A percentile compares a stretch with the other conserved stretches of the same genome.
Conservation (phyloP, 2,329 filamentous ascomycete genomes). For the Monilinia polystroma region DNA sequence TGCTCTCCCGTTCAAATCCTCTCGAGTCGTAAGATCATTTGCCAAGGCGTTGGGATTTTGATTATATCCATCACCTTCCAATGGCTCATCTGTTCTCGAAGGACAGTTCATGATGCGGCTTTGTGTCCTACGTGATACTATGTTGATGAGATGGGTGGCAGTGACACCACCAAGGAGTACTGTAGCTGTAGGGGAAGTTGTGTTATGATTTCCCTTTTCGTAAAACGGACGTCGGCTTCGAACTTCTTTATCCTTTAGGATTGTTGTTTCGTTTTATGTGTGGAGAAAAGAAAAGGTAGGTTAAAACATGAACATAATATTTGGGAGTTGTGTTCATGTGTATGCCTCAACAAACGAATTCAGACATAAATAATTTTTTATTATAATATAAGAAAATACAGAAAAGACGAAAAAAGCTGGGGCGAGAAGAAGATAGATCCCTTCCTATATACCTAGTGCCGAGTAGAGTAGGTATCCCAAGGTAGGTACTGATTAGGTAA, state of each 20-base stretch:
- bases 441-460: no score
- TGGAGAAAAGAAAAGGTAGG: background rate
- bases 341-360: no score
- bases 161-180: background rate
- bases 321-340: no score
- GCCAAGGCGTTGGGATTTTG: slow-evolving; percentile 59
- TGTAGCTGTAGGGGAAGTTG: background rate
- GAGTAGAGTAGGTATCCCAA: no score
- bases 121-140: background rate
- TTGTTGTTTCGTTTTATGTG: slow-evolving; percentile 3
- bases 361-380: no score
- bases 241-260: background rate
- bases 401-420: no score
- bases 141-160: background rate
- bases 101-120: slow-evolving; percentile 59
- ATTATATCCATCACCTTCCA: slow-evolving; percentile 54
- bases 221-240: background rate
- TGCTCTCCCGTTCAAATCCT: slow-evolving; percentile 60
- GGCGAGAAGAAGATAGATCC: no score
- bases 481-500: no score
- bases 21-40: slow-evolving; percentile 60
- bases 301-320: no score
- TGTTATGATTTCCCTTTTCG: background rate
- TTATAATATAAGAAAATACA: no score
- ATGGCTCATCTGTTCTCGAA: slow-evolving; percentile 57